These are phyloP conservation scores for Erysiphe pisi DNA, from an alignment of 2,329 filamentous ascomycete genomes.

Conservation along the genomic window DNA sequence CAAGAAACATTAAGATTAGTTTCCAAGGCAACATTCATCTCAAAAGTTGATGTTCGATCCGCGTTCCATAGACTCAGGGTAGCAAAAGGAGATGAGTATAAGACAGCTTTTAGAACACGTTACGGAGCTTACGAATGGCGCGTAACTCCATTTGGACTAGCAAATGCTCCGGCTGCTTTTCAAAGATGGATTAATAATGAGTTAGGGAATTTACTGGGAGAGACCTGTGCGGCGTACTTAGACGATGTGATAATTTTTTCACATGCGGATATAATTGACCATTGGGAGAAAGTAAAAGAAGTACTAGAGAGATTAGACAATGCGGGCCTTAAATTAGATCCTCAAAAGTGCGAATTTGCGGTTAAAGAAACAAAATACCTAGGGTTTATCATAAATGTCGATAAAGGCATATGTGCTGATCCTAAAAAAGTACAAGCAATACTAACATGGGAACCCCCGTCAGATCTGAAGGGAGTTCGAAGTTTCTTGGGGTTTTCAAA, in stretches of 20 bases:
- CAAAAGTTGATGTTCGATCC: too few species aligned
- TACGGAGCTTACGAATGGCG: too few species aligned
- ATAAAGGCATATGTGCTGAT: neutral
- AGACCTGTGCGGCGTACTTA: neutral
- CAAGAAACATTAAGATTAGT: neutral
- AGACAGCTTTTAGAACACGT: too few species aligned
- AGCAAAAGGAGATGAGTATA: too few species aligned
- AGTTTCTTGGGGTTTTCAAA: neutral
- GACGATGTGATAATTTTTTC: neutral
- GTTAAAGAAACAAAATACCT: too few species aligned
- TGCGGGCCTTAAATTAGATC: neutral
- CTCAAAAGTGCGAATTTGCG: too few species aligned
- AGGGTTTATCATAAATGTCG: neutral
- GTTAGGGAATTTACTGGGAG: too few species aligned
- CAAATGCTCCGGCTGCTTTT: too few species aligned
- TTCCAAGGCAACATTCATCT: neutral
- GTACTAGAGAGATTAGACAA: neutral
- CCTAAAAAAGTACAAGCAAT: slow-evolving; percentile 3
- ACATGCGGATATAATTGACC: neutral
- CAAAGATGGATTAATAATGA: too few species aligned
- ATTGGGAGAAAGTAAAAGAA: neutral
- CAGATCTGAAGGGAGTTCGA: neutral
- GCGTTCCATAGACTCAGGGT: too few species aligned
- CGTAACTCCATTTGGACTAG: too few species aligned
- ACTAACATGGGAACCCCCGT: neutral